A percentile compares a stretch with the other conserved stretches of the same genome.
Evolutionary conservation across 352 stramenopile genomes (phyloP).

Genomic region (Phytophthora colocasiae): DNA sequence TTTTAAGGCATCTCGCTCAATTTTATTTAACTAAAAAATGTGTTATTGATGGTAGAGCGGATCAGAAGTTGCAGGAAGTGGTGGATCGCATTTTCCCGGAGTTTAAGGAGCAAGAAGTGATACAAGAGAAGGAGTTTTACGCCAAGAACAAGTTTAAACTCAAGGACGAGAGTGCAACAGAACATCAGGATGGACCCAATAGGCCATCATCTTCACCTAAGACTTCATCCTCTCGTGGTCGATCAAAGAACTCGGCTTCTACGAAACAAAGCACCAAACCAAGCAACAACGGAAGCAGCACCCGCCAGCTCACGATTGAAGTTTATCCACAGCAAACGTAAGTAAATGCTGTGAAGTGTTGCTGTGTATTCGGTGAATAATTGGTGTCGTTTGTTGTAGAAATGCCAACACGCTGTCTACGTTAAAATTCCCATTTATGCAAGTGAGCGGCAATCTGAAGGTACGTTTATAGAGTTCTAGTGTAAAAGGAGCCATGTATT

Average conservation of each 20-base stretch:
- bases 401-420: conserved; percentile 35
- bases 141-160: conserved; percentile 60
- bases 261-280: conserved; percentile 7
- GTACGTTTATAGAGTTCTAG: conserved; percentile 17
- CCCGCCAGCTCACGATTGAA: conserved; percentile 46
- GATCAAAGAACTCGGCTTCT: conserved; percentile 16
- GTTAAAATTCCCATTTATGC: conserved; percentile 59
- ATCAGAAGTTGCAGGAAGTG: conserved; percentile 77
- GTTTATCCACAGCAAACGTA: conserved; percentile 52
- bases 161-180: conserved; percentile 37
- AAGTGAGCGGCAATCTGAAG: conserved; percentile 72
- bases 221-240: conserved; percentile 9
- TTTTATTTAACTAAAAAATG: no score
- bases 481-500: background rate
- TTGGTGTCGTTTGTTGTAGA: conserved; percentile 7
- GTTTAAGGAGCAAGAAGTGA: conserved; percentile 56
- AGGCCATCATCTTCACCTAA: conserved; percentile 12
- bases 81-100: conserved; percentile 82
- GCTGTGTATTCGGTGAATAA: background rate
- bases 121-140: conserved; percentile 70
- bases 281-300: conserved; percentile 7
- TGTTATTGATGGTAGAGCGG: conserved; percentile 46
- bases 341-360: conserved; percentile 1
- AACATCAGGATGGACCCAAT: conserved; percentile 8
- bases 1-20: background rate